Percentiles rank a stretch among this genome's conserved stretches.
Conservation (phyloP, 2,329 filamentous ascomycete species). For the Zymoseptoria passerinii region DNA sequence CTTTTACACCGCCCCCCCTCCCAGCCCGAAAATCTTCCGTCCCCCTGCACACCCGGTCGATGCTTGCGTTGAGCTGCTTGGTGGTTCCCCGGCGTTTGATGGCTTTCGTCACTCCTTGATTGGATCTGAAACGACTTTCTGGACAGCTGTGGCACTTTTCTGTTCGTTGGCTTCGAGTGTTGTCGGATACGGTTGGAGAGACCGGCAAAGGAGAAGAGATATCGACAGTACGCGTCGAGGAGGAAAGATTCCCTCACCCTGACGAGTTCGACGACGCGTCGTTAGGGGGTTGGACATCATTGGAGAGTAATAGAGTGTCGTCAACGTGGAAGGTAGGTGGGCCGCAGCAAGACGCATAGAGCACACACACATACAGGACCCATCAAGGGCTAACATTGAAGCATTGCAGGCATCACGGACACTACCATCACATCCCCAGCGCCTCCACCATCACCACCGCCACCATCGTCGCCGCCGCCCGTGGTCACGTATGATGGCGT, state of each 20-base stretch:
- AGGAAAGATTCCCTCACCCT: neutral
- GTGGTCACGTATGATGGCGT: constrained; percentile 12
- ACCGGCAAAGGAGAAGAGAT: neutral
- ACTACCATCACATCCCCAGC: constrained; percentile 10
- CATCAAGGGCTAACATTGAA: neutral
- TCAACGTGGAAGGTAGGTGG: constrained; percentile 11
- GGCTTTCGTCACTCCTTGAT: neutral
- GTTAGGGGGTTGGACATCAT: neutral
- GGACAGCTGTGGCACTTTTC: neutral
- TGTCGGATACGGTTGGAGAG: neutral
- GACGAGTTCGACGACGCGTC: neutral
- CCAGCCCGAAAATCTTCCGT: neutral
- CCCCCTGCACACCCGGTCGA: neutral
- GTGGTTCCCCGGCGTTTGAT: neutral
- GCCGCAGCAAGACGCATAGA: neutral
- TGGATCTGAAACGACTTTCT: neutral
- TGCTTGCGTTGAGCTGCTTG: neutral
- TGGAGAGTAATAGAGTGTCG: constrained; percentile 5
- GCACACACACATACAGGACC: neutral
- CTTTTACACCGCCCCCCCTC: no score
- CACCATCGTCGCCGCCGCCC: constrained; percentile 14
- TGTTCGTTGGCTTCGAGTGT: no score
- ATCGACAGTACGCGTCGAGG: constrained; percentile 5
- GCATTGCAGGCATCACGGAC: constrained; percentile 5
- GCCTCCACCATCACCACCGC: constrained; percentile 7